Evolutionary conservation across 495 filamentous ascomycete species (phyloP).

Genomic region (Tetracladium marchalianum): DNA sequence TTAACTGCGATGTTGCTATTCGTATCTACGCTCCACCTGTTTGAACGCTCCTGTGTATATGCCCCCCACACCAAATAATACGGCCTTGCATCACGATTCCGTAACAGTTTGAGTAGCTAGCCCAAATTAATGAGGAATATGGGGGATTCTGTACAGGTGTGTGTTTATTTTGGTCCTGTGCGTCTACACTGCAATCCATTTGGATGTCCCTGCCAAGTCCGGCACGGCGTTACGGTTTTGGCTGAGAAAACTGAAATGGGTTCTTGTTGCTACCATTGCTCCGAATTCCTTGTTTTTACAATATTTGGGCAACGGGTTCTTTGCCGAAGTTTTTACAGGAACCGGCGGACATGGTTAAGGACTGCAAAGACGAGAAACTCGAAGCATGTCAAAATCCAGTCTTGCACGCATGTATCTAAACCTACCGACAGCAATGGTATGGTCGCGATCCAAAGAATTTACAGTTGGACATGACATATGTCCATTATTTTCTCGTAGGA

Average conservation of each 20-base stretch:
- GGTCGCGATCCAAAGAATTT: background rate
- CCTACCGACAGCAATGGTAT: background rate
- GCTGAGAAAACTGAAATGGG: constrained; percentile 15
- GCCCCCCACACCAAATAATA: constrained; percentile 1
- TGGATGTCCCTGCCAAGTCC: constrained; percentile 22
- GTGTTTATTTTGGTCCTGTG: constrained; percentile 29
- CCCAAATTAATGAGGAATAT: constrained; percentile 24
- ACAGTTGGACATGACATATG: constrained; percentile 6
- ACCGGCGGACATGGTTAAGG: background rate
- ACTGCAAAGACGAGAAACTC: background rate
- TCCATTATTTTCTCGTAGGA: constrained; percentile 11
- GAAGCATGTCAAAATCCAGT: background rate
- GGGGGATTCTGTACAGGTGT: constrained; percentile 25
- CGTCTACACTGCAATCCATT: constrained; percentile 34
- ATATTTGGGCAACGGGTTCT: constrained; percentile 17
- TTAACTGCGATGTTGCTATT: background rate
- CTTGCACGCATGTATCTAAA: background rate
- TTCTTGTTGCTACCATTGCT: constrained; percentile 22
- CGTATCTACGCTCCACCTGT: background rate
- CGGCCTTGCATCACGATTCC: constrained; percentile 1
- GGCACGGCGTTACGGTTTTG: background rate
- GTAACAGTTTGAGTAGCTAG: constrained; percentile 1
- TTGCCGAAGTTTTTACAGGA: background rate
- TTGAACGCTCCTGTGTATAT: no score
- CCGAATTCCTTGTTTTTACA: constrained; percentile 24